These are phyloP conservation scores for Candida ulmi DNA, from an alignment of 805 yeast genomes.

Conservation along the genomic window DNA sequence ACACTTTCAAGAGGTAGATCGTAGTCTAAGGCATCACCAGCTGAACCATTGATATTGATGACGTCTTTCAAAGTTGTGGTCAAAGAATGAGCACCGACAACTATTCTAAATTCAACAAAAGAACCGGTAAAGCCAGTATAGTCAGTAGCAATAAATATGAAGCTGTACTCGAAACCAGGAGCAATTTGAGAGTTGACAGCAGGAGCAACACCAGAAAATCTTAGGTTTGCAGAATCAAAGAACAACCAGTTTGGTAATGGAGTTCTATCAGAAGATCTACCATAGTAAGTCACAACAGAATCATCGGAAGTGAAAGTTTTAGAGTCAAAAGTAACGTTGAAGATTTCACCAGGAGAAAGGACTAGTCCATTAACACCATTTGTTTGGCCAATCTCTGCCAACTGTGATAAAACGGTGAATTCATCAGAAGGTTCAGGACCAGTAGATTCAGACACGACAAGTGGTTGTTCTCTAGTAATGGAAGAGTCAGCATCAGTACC, in stretches of 20 bases:
- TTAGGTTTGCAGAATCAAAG: slow-evolving; percentile 55
- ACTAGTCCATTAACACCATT: slow-evolving; percentile 75
- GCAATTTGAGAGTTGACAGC: slow-evolving; percentile 81
- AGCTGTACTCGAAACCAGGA: slow-evolving; percentile 68
- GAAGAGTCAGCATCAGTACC: slow-evolving; percentile 61
- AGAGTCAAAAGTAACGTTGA: slow-evolving; percentile 58
- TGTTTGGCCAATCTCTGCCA: slow-evolving; percentile 63
- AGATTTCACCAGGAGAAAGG: slow-evolving; percentile 60
- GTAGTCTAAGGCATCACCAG: slow-evolving; percentile 46
- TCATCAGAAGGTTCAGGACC: slow-evolving; percentile 45
- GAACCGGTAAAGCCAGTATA: slow-evolving; percentile 68
- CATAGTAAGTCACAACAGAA: slow-evolving; percentile 63
- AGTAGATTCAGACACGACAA: slow-evolving; percentile 54
- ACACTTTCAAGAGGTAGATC: slow-evolving; percentile 60
- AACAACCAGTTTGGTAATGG: slow-evolving; percentile 89
- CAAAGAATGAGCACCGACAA: slow-evolving; percentile 86
- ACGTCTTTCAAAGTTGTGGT: slow-evolving; percentile 58
- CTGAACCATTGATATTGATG: slow-evolving; percentile 61
- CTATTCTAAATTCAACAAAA: slow-evolving; percentile 60
- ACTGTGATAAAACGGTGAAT: slow-evolving; percentile 43
- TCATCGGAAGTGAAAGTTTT: slow-evolving; percentile 54
- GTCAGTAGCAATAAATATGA: slow-evolving; percentile 77
- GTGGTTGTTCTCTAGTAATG: slow-evolving; percentile 43
- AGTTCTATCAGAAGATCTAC: slow-evolving; percentile 73
- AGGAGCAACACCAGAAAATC: slow-evolving; percentile 87